phyloP scores from a whole-genome alignment of 2,329 filamentous ascomycete species.

The Fusarium sp. region DNA sequence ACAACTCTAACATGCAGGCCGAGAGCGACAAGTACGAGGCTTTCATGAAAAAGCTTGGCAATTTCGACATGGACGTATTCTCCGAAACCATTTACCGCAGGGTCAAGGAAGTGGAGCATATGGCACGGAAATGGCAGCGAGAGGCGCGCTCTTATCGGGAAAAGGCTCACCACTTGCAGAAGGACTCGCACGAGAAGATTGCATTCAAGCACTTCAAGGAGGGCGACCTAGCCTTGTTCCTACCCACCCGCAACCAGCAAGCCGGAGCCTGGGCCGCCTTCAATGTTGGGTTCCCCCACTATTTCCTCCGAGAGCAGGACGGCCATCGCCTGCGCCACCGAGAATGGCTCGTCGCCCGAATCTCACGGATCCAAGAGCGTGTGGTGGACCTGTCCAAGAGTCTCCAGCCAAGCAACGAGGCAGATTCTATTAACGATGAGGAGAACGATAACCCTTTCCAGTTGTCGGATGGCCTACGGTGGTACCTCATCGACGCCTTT shows the following conservation, averaged over 20 bases:
- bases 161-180: conserved; percentile 84
- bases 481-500: conserved; percentile 94
- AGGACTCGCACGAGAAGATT: conserved; percentile 95
- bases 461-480: conserved; percentile 92
- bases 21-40: conserved; percentile 83
- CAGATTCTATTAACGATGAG: conserved; percentile 69
- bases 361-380: conserved; percentile 90
- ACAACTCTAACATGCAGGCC: conserved; percentile 73
- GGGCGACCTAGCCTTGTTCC: conserved; percentile 92
- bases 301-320: conserved; percentile 95
- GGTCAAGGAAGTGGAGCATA: conserved; percentile 92
- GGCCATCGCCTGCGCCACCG: conserved; percentile 85
- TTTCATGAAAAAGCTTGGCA: conserved; percentile 81
- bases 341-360: conserved; percentile 97
- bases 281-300: conserved; percentile 97
- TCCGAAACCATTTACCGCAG: conserved; percentile 89
- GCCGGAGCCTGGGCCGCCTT: conserved; percentile 98
- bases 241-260: conserved; percentile 94
- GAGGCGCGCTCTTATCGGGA: conserved; percentile 91
- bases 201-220: conserved; percentile 97
- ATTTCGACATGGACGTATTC: conserved; percentile 88
- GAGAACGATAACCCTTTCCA: conserved; percentile 98
- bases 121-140: conserved; percentile 93
- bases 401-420: conserved; percentile 67
- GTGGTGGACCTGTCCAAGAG: conserved; percentile 93